Evolutionary conservation across 495 filamentous ascomycete species (phyloP).

Genomic region (Evansstolkia leycettana): DNA sequence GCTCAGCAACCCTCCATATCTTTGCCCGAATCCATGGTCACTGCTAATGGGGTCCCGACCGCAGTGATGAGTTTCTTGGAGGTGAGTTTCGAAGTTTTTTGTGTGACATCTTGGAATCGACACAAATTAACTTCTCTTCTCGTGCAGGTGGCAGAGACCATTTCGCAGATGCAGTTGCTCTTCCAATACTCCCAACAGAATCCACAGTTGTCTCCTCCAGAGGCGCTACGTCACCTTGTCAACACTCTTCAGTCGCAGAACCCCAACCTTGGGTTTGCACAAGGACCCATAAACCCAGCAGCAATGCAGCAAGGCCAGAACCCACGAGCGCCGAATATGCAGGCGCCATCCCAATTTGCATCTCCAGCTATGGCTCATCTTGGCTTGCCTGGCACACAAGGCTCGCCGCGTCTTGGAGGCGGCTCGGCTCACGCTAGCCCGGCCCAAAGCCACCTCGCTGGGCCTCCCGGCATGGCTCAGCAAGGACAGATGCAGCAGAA

Average conservation of each 20-base stretch:
- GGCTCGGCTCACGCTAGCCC: constrained; percentile 36
- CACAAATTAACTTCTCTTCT: background rate
- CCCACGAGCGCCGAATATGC: constrained; percentile 23
- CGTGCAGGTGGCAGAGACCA: constrained; percentile 55
- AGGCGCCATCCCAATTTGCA: constrained; percentile 35
- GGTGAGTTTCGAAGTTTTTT: constrained; percentile 25
- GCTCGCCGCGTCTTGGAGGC: constrained; percentile 31
- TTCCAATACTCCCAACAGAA: constrained; percentile 50
- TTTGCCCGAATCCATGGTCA: constrained; percentile 52
- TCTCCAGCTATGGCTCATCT: constrained; percentile 40
- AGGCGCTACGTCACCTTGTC: constrained; percentile 51
- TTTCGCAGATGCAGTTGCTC: constrained; percentile 59
- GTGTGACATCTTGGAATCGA: background rate
- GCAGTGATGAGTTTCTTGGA: constrained; percentile 57
- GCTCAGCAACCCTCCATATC: constrained; percentile 31
- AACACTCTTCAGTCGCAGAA: constrained; percentile 22
- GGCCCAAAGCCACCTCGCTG: constrained; percentile 28
- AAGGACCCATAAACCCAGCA: constrained; percentile 23
- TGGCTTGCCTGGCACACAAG: constrained; percentile 30
- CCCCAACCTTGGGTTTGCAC: constrained; percentile 19
- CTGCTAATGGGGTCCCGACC: constrained; percentile 43
- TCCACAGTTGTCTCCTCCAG: constrained; percentile 43
- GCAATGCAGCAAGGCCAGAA: constrained; percentile 24
- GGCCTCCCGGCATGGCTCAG: constrained; percentile 52
- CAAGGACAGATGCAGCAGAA: constrained; percentile 52